A percentile compares a stretch with the other conserved stretches of the same genome.
These are phyloP conservation scores for Lunularia cruciata DNA, from an alignment of 225 moss, liverwort and hornwort genomes.

Conservation along the genomic window DNA sequence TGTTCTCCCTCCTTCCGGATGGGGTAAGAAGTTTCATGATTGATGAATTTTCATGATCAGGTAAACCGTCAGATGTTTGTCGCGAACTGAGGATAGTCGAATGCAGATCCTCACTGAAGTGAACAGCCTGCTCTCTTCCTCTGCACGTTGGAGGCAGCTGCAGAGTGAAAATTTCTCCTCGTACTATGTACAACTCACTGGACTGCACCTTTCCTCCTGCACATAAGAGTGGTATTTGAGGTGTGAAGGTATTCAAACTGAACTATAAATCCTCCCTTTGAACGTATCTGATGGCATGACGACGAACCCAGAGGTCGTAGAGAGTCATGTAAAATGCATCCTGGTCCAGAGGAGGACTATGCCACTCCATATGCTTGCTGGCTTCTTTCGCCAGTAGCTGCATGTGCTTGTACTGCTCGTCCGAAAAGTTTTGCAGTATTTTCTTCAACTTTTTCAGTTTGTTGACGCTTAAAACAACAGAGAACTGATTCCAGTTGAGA, in stretches of 20 bases:
- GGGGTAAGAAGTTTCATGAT: too few species aligned
- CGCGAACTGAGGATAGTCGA: not conserved
- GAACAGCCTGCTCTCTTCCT: not conserved
- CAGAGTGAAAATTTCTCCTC: not conserved
- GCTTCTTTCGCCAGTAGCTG: constrained; percentile 63
- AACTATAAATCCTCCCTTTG: constrained; percentile 38
- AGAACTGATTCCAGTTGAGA: constrained; percentile 66
- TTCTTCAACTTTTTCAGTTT: constrained; percentile 42
- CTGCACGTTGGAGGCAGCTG: constrained; percentile 3
- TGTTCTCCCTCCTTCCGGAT: too few species aligned
- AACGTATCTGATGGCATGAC: constrained; percentile 71
- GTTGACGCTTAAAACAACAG: constrained; percentile 46
- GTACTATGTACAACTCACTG: constrained; percentile 5
- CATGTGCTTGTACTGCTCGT: constrained; percentile 53
- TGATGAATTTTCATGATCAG: too few species aligned
- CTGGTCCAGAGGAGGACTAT: constrained; percentile 59
- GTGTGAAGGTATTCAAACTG: not conserved
- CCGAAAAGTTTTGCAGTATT: constrained; percentile 34
- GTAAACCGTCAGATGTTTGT: not conserved
- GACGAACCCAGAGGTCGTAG: constrained; percentile 81
- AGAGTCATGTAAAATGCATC: constrained; percentile 83
- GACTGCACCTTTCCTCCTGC: not conserved
- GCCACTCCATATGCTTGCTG: constrained; percentile 78
- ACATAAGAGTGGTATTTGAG: not conserved
- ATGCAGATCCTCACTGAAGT: not conserved